phyloP scores from a whole-genome alignment of 106 monocot genomes.

The Triglochin maritima region DNA sequence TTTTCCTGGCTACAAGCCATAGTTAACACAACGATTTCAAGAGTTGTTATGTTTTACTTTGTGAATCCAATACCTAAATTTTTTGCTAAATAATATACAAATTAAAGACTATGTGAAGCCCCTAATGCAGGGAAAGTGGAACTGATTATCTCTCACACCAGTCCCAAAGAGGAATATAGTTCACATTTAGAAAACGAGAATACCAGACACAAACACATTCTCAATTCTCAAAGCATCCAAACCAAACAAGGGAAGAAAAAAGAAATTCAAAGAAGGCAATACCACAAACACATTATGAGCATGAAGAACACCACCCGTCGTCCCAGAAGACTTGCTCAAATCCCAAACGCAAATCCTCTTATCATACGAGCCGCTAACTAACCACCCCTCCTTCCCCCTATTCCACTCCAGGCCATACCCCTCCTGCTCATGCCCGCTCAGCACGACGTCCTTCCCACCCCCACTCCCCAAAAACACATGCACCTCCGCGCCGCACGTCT shows the following conservation, averaged over 20 bases:
- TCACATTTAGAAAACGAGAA: too few species aligned
- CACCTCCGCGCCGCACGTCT: conserved; percentile 64
- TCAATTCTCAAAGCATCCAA: not conserved
- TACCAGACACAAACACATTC: too few species aligned
- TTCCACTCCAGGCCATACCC: conserved; percentile 92
- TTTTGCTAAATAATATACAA: too few species aligned
- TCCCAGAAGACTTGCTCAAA: conserved; percentile 13
- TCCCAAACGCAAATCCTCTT: conserved; percentile 90
- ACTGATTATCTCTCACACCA: too few species aligned
- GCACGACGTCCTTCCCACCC: conserved; percentile 30
- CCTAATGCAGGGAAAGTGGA: too few species aligned
- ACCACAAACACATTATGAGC: conserved; percentile 70
- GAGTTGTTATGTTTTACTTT: too few species aligned
- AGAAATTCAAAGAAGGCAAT: not conserved
- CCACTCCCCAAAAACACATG: conserved; percentile 45
- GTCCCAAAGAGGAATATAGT: too few species aligned
- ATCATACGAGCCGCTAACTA: conserved; percentile 85
- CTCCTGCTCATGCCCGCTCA: conserved; percentile 60
- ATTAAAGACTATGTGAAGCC: too few species aligned
- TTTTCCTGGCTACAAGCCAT: too few species aligned
- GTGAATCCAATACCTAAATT: too few species aligned
- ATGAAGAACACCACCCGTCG: conserved; percentile 22
- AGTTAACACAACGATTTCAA: too few species aligned
- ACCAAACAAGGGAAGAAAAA: not conserved
- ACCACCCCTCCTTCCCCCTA: conserved; percentile 53